Conservation (phyloP, 2,329 filamentous ascomycete species). For the Ophiostoma ulmi region DNA sequence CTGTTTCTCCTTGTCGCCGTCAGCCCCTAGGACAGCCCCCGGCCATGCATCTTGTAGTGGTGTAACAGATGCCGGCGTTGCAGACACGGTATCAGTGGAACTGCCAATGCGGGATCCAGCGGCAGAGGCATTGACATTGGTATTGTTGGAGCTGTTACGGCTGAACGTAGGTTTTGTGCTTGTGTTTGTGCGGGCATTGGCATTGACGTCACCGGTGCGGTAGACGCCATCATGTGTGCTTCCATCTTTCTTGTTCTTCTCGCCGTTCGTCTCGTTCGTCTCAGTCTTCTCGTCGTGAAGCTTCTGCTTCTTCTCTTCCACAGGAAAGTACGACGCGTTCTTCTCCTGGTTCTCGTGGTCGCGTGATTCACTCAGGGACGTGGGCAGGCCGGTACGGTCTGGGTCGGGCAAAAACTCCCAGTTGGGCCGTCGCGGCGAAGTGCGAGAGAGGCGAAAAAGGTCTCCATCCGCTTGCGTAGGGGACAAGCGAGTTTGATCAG, state of each 20-base stretch:
- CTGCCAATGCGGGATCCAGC: slow-evolving; percentile 14
- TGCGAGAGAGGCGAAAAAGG: slow-evolving; percentile 30
- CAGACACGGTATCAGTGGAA: slow-evolving; percentile 20
- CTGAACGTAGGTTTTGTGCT: slow-evolving; percentile 10
- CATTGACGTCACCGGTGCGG: background rate
- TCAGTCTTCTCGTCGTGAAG: background rate
- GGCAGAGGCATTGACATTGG: slow-evolving; percentile 5
- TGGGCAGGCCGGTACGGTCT: slow-evolving; percentile 5
- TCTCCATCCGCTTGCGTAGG: slow-evolving; percentile 52
- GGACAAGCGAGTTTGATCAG: slow-evolving; percentile 55
- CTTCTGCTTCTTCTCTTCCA: slow-evolving; percentile 30
- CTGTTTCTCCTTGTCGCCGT: slow-evolving; percentile 31
- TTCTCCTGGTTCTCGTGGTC: slow-evolving; percentile 18
- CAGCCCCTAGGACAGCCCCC: slow-evolving; percentile 50
- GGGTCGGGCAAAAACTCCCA: slow-evolving; percentile 1
- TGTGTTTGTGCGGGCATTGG: background rate
- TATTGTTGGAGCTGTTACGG: slow-evolving; percentile 22
- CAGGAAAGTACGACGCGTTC: slow-evolving; percentile 16
- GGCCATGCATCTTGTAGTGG: slow-evolving; percentile 48
- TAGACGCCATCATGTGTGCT: background rate
- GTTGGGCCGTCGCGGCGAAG: slow-evolving; percentile 34
- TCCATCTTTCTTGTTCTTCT: slow-evolving; percentile 3
- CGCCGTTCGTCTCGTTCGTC: background rate
- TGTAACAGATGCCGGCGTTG: slow-evolving; percentile 37
- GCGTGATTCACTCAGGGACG: slow-evolving; percentile 26